Evolutionary conservation across 352 stramenopile genomes (phyloP).

Genomic region (Phytophthora multivora): DNA sequence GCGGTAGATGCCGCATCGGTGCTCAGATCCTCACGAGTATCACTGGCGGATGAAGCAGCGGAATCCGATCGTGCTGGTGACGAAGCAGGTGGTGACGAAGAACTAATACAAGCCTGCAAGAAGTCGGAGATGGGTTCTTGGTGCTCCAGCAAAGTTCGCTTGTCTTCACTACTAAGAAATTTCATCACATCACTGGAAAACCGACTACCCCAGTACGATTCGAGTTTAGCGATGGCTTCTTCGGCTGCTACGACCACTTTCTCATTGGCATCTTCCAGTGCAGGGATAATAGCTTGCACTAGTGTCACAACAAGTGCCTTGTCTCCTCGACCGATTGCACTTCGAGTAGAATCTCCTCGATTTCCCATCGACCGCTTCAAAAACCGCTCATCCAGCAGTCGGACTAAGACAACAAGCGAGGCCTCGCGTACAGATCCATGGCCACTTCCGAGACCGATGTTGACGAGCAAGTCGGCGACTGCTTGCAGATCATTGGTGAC

Average conservation of each 20-base stretch:
- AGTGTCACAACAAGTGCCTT: constrained; percentile 58
- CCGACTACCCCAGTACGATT: constrained; percentile 53
- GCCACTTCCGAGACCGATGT: constrained; percentile 53
- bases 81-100: constrained; percentile 9
- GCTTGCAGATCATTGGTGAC: constrained; percentile 65
- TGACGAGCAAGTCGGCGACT: constrained; percentile 65
- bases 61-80: constrained; percentile 12
- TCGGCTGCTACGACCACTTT: constrained; percentile 67
- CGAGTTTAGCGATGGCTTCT: constrained; percentile 66
- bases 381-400: constrained; percentile 65
- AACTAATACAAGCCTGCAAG: constrained; percentile 26
- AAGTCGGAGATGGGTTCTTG: constrained; percentile 59
- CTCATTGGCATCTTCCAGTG: constrained; percentile 63
- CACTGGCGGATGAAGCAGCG: constrained; percentile 2
- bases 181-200: constrained; percentile 50
- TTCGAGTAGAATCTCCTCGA: constrained; percentile 19
- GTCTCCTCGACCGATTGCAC: constrained; percentile 43
- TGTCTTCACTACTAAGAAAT: constrained; percentile 73
- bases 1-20: background rate
- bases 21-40: background rate
- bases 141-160: constrained; percentile 53
- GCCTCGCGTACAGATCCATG: constrained; percentile 52
- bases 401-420: constrained; percentile 49
- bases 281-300: constrained; percentile 61
- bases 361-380: constrained; percentile 12